Percentiles rank a stretch among this genome's conserved stretches.
Conservation (phyloP, 2,329 filamentous ascomycete genomes). For the Fusarium redolens region DNA sequence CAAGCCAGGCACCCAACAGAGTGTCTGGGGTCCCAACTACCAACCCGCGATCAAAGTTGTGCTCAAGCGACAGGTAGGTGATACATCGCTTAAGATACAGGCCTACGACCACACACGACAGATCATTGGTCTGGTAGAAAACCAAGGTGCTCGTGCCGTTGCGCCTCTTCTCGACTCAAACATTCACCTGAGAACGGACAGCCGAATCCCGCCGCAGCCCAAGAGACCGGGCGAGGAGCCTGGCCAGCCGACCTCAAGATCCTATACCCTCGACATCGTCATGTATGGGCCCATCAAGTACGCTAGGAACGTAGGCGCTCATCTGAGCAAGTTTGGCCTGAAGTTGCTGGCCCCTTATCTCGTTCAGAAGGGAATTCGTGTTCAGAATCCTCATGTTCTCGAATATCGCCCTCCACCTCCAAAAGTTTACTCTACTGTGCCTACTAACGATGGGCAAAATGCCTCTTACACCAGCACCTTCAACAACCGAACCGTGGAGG, state of each 20-base stretch:
- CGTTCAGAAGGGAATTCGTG: slow-evolving; percentile 74
- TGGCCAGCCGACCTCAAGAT: slow-evolving; percentile 70
- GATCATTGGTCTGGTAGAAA: slow-evolving; percentile 82
- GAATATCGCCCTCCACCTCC: slow-evolving; percentile 58
- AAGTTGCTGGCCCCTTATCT: slow-evolving; percentile 74
- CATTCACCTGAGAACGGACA: slow-evolving; percentile 75
- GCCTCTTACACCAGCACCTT: slow-evolving; percentile 45
- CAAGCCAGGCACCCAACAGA: slow-evolving; percentile 69
- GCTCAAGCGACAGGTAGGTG: slow-evolving; percentile 69
- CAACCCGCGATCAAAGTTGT: slow-evolving; percentile 82
- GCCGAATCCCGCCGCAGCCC: slow-evolving; percentile 75
- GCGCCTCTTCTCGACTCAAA: slow-evolving; percentile 78
- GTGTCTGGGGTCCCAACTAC: slow-evolving; percentile 66
- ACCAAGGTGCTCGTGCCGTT: slow-evolving; percentile 73
- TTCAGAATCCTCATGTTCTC: slow-evolving; percentile 80
- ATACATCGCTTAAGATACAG: slow-evolving; percentile 71
- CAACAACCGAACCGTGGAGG: slow-evolving; percentile 77
- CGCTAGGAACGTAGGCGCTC: slow-evolving; percentile 72
- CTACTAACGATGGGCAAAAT: slow-evolving; percentile 41
- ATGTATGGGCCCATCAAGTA: slow-evolving; percentile 81
- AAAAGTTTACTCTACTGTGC: slow-evolving; percentile 45
- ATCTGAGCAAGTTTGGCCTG: slow-evolving; percentile 72
- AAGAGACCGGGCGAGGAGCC: slow-evolving; percentile 72
- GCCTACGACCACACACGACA: slow-evolving; percentile 77
- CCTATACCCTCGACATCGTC: slow-evolving; percentile 76